A percentile compares a stretch with the other conserved stretches of the same genome.
Conservation (phyloP, 306 rosid species). For the Nissolia schottii region DNA sequence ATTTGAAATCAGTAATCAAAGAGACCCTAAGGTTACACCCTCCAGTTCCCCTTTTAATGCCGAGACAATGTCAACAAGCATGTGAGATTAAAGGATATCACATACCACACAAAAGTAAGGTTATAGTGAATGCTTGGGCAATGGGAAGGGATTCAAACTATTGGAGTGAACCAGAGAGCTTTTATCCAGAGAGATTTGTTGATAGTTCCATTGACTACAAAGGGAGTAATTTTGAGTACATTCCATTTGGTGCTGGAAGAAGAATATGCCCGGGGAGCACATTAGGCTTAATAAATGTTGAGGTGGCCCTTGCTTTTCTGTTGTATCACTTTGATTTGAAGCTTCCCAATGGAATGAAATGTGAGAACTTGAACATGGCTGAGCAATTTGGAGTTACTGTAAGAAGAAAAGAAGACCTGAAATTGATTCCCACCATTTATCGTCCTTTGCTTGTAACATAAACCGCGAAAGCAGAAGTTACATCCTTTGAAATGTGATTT, state of each 20-base stretch:
- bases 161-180: slow-evolving; percentile 12
- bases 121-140: slow-evolving; percentile 30
- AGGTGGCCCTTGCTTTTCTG: slow-evolving; percentile 2
- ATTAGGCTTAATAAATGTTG: slow-evolving; percentile 17
- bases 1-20: slow-evolving; percentile 34
- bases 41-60: slow-evolving; percentile 14
- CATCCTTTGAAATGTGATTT: background rate
- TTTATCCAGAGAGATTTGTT: slow-evolving; percentile 23
- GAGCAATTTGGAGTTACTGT: slow-evolving; percentile 12
- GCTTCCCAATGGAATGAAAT: slow-evolving; percentile 8
- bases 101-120: slow-evolving; percentile 18
- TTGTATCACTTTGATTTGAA: slow-evolving; percentile 29
- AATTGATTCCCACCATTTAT: background rate
- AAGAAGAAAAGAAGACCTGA: background rate
- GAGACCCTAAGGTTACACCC: slow-evolving; percentile 35
- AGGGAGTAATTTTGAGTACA: slow-evolving; percentile 15
- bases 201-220: slow-evolving; percentile 11
- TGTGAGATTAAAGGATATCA: slow-evolving; percentile 27
- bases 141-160: slow-evolving; percentile 35
- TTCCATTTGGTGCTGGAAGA: slow-evolving; percentile 36
- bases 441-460: background rate
- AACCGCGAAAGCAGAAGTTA: background rate
- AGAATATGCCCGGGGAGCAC: slow-evolving; percentile 26
- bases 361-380: slow-evolving; percentile 13
- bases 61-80: slow-evolving; percentile 12